Base-by-base conservation (phyloP, 139 green algal species). In the Chlorella sp. region DNA sequence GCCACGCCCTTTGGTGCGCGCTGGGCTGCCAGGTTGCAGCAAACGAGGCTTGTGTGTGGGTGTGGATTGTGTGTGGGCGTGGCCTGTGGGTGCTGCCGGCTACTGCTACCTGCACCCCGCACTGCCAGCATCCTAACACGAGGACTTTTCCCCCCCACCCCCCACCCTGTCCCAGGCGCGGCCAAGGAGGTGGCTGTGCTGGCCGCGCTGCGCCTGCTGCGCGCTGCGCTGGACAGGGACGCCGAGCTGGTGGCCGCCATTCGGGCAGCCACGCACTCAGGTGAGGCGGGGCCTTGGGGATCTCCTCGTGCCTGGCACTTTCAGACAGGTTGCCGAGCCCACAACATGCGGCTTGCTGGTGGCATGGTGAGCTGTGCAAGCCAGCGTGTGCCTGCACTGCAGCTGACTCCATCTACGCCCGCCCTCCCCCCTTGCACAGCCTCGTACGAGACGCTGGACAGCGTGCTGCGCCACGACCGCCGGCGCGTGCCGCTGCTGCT, bases 201-300 rank as follows among this genome's bases (percentile, higher is more conserved):
- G 44, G 90, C 89, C 17, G 90, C 85, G 30, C 85, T 96, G 67
- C 86, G 86, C 46, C 84, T 96, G 77, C 72, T 96, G 36, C 89
- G 90, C 46, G 64, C 65, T 3, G 91, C 84, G 16, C 77, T 96
- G 54, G 85, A 89, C 17, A 46, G 81, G 32, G 92, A 95, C 79
- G 8, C 46, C 1, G 73, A 80, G n/a, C 62, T 88, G 38, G 77
- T 83, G 43, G 43, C 68, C 32, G 46, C 67, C 16, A 43, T 86
- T 68, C 80, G 36, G 1, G 41, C 40, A 32, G 26, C 81, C 20
- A 54, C 78, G 34, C 81, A 56, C 67, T 78, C 77, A 26, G 76
- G 77, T 76, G 48, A 5, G n/a, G n/a, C n/a, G n/a, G n/a, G n/a
- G n/a, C n/a, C n/a, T n/a, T n/a, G n/a, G n/a, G n/a, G n/a, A n/a